These are phyloP conservation scores for Clathrospora elynae DNA, from an alignment of 2,329 filamentous ascomycete species.

Conservation along the genomic window DNA sequence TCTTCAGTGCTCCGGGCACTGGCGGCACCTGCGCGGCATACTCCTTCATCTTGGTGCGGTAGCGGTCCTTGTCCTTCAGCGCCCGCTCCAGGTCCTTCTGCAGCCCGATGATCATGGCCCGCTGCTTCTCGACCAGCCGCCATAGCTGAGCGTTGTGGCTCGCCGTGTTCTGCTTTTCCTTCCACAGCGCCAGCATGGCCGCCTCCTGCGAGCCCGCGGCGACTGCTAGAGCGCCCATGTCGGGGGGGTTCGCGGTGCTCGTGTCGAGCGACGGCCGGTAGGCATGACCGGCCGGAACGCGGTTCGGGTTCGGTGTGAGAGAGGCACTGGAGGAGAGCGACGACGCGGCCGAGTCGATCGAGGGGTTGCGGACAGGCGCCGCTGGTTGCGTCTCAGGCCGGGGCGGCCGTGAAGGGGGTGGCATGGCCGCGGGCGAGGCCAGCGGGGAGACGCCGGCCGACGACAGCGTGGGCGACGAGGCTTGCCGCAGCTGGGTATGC, in stretches of 20 bases:
- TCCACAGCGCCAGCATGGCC: constrained; percentile 83
- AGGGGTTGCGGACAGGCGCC: constrained; percentile 71
- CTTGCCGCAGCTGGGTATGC: constrained; percentile 43
- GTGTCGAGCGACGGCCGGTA: constrained; percentile 62
- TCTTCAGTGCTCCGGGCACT: constrained; percentile 41
- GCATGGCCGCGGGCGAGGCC: constrained; percentile 45
- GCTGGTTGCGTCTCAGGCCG: constrained; percentile 40
- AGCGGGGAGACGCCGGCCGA: constrained; percentile 41
- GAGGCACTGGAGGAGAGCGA: constrained; percentile 52
- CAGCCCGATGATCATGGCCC: constrained; percentile 87
- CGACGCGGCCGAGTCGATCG: constrained; percentile 92
- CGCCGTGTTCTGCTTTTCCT: constrained; percentile 86
- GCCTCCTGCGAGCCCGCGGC: constrained; percentile 88
- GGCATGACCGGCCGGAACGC: constrained; percentile 61
- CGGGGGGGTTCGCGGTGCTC: constrained; percentile 63
- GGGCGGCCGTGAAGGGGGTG: constrained; percentile 43
- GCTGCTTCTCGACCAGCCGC: constrained; percentile 94
- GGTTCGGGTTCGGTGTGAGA: too few relatives aligned
- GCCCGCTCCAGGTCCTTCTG: constrained; percentile 93
- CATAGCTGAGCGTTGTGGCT: constrained; percentile 93
- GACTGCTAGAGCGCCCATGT: constrained; percentile 78
- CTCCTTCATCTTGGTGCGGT: constrained; percentile 89
- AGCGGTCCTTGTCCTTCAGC: constrained; percentile 92
- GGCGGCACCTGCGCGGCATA: constrained; percentile 56
- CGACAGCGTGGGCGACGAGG: constrained; percentile 43